A percentile compares a stretch with the other conserved stretches of the same genome.
These are phyloP conservation scores for Serendipita sp. DNA, from an alignment of 768 basidiomycete species.

Conservation along the genomic window DNA sequence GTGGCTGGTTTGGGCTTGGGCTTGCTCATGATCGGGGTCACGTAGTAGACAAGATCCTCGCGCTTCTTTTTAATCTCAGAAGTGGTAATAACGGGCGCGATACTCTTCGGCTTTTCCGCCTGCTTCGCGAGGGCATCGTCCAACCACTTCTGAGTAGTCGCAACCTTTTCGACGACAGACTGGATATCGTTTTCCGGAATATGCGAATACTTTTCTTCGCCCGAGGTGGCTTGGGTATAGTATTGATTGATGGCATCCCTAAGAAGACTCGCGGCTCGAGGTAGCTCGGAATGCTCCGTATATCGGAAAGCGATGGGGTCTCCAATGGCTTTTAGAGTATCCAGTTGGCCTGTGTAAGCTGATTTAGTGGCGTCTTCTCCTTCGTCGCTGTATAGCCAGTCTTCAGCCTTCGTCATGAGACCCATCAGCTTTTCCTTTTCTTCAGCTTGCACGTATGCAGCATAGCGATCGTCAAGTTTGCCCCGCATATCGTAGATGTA, in stretches of 20 bases:
- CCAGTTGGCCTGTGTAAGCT: constrained; percentile 74
- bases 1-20: constrained; percentile 72
- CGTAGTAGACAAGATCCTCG: constrained; percentile 83
- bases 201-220: constrained; percentile 77
- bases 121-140: constrained; percentile 82
- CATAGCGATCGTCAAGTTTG: constrained; percentile 83
- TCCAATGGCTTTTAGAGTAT: constrained; percentile 67
- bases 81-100: constrained; percentile 64
- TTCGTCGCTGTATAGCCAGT: constrained; percentile 96
- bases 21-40: constrained; percentile 76
- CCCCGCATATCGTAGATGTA: constrained; percentile 91
- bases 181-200: constrained; percentile 82
- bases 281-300: constrained; percentile 70
- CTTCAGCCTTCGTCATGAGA: constrained; percentile 64
- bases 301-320: constrained; percentile 75
- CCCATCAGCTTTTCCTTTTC: constrained; percentile 67
- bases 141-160: constrained; percentile 85
- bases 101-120: constrained; percentile 76
- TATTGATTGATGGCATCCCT: constrained; percentile 83
- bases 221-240: constrained; percentile 62
- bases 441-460: constrained; percentile 46
- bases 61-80: constrained; percentile 79
- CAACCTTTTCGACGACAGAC: constrained; percentile 73
- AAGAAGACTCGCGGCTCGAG: constrained; percentile 49
- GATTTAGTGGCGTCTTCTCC: constrained; percentile 92